phyloP scores from a whole-genome alignment of 2,329 filamentous ascomycete species.

The Fusarium burgessii region DNA sequence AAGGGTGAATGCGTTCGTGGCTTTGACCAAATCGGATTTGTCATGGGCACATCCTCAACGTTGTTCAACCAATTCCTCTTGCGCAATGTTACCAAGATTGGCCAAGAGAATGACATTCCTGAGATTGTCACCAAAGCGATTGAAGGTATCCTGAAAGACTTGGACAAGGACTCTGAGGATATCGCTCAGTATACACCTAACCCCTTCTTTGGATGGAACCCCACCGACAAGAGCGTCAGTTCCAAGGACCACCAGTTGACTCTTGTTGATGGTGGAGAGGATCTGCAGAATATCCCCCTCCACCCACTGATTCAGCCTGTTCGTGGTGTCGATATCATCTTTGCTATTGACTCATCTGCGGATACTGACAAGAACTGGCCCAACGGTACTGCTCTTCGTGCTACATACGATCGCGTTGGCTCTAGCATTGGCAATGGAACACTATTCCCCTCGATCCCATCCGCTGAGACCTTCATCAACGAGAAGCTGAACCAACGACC shows the following conservation, averaged over 20 bases:
- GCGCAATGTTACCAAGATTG: constrained; percentile 59
- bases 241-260: constrained; percentile 67
- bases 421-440: constrained; percentile 62
- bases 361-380: constrained; percentile 70
- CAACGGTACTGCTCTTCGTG: constrained; percentile 68
- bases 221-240: constrained; percentile 54
- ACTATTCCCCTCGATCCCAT: constrained; percentile 69
- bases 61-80: constrained; percentile 80
- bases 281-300: constrained; percentile 83
- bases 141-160: constrained; percentile 59
- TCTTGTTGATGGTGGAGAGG: constrained; percentile 84
- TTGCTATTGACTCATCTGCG: constrained; percentile 73
- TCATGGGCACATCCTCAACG: constrained; percentile 85
- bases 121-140: constrained; percentile 59
- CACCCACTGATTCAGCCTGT: constrained; percentile 68
- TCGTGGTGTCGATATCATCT: constrained; percentile 70
- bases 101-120: constrained; percentile 62
- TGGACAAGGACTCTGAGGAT: constrained; percentile 74
- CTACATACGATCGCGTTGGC: constrained; percentile 67
- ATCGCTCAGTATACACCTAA: constrained; percentile 78
- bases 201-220: constrained; percentile 66
- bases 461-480: constrained; percentile 66
- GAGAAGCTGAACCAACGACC: constrained; percentile 71
- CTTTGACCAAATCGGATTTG: constrained; percentile 82
- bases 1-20: constrained; percentile 66